Base-by-base conservation (phyloP, 2,329 filamentous ascomycete genomes). In the Stachybotrys elegans region DNA sequence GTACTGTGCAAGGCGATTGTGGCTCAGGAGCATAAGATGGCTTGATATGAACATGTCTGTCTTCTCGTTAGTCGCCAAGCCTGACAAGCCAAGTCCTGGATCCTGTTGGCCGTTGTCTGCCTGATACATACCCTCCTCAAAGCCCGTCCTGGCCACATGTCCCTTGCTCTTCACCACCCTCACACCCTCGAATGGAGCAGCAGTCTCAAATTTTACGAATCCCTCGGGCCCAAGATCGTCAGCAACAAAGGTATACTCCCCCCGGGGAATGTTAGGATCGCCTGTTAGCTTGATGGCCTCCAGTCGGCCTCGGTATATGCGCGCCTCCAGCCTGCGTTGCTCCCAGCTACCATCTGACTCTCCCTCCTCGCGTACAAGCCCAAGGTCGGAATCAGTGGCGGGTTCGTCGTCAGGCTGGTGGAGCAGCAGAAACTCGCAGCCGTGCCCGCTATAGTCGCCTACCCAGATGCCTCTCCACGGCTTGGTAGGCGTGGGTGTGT, bases 381-480 rank as follows among this genome's bases (percentile, higher is more conserved):
- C 65, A 4, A 68, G 57, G 35, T 71, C 64, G 19, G 66, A 61
- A 43, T 72, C 61, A 2, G 67, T 60, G 3, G 54, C 56, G 2
- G 60, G 55, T 32, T 68, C 63, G 23, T 73, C 69, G 16, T 76
- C 71, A 0, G 82, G 81, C 57, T 98, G 93, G 53, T 89, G 72
- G 37, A 97, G 70, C 12, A 94, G 71, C 5, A 97, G 59, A 44
- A 96, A 95, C 62, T 97, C 92, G 61, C 86, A 91, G 1, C 91
- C 90, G 55, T 97, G 91, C 0, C 80, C 82, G 21, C 82, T 85
- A 57, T 95, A 96, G 60, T 96, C 91, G 1, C 91, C 91, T 14
- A 90, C 85, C 86, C 88, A 97, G 22, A 98, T 88, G 0, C 92
- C 92, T 50, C 89, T 82, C 71, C 84, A 96, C 0, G 90, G 91